Evolutionary conservation across 257 asterid species (phyloP), one percentile per base, ranked within the genome.

Genomic region (Fraxinus anomala): DNA sequence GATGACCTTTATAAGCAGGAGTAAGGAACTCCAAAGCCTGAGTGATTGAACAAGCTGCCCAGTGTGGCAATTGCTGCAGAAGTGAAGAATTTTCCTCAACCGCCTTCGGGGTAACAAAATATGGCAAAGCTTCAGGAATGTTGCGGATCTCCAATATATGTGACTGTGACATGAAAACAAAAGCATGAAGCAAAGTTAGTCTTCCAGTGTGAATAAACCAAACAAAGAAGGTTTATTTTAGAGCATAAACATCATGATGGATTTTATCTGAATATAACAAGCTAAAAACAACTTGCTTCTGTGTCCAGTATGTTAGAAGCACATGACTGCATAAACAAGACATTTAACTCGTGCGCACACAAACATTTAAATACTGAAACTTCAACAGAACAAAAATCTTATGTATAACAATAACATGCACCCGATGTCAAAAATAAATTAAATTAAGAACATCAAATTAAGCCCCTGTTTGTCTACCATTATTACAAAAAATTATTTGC

Each of bases 41-140:
- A 24, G 98, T 96, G 81, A 96, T 92, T 77, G 99, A 96, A 83
- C 98, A 93, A 79, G 97, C 93, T 30, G 99, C 97, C 98, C 99
- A 96, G 83, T 96, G 99, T 40, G 99, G 99, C 86, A 96, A 79
- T 82, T 96, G 99, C 81, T 96, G 99, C 90, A 96, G 77, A 77
- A 93, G 94, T 75, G 94, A 71, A 47, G 99, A 96, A 82, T 96
- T 93, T 76, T 96, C 99, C 77, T 96, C 97, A 80, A 92, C 92
- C 4, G 97, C 92, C 87, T 96, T 91, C 67, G 99, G 94, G 69
- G 96, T 96, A 71, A 96, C 96, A 85, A 96, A 96, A 87, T 92
- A 96, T 74, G 98, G 97, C 91, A 96, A 85, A 37, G 98, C 99
- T 90, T 89, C 95, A 77, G 99, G 92, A 79, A 96, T 91, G 80